Evolutionary conservation across 2,329 filamentous ascomycete species (phyloP), one percentile per base, ranked within the genome.

Genomic region (Diaporthe sp.): DNA sequence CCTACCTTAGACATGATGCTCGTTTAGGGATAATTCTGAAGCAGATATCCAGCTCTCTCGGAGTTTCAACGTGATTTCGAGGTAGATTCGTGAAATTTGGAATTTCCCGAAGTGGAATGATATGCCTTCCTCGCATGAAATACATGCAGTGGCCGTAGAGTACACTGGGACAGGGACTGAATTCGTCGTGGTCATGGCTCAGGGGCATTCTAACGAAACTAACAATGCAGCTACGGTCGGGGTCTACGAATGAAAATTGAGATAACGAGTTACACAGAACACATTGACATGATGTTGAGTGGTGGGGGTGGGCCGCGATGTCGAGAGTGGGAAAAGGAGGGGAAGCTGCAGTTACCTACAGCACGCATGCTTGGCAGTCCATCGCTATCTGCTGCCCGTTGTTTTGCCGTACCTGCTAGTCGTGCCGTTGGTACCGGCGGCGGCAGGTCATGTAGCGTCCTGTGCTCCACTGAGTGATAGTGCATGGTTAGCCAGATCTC

Each of bases 261-360:
- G 40, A 28, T 38, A 71, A 25, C 60, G 28, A 7, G 60, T 7
- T 33, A 13, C 17, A 45, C 40, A 1, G n/a, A 45, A 22, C 25
- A 7, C 6, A 8, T 19, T 19, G 3, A 30, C 61, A 45, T 64
- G 42, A 22, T 22, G 55, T 50, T 33, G 3, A 25, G 10, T 17
- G 35, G 61, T 30, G 33, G 71, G 60, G 71, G 58, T 33, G 28
- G 2, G 25, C 13, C 12, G 12, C 58, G 28, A 54, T 19, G 52
- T 33, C 70, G 66, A 75, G 70, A 69, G 70, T 72, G 74, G 74
- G 58, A 54, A 54, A 73, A 47, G 57, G 70, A 73, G 74, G 74
- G 73, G 73, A 57, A 70, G 17, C 57, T 33, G 28, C 25, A n/a
- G 64, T 19, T 17, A 42, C 35, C 25, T 42, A 6, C 25, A 42